Conservation (phyloP, 306 rosid genomes). For the Purshia tridentata region DNA sequence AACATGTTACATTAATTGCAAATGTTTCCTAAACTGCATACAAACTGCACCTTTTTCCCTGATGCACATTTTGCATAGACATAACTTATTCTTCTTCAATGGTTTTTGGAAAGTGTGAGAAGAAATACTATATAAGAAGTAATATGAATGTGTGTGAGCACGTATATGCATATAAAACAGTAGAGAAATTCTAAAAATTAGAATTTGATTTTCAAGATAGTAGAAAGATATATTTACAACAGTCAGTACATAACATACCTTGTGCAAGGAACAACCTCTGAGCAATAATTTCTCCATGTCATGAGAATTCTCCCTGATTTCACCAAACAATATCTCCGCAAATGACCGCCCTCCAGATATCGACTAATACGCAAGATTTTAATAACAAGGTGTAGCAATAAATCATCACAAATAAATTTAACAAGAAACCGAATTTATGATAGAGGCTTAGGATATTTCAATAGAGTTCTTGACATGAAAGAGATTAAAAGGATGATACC, state of each 20-base stretch:
- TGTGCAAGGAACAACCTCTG: constrained; percentile 87
- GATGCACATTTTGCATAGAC: neutral
- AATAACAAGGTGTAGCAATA: neutral
- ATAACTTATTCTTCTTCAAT: neutral
- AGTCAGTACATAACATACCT: constrained; percentile 50
- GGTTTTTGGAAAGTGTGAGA: neutral
- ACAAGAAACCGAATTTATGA: neutral
- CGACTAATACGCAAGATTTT: constrained; percentile 53
- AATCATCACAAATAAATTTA: neutral
- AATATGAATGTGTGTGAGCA: neutral
- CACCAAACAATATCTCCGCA: constrained; percentile 85
- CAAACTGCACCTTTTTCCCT: neutral
- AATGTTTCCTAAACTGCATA: constrained; percentile 5
- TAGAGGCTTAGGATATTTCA: neutral
- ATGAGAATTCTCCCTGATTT: constrained; percentile 44
- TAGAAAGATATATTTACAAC: constrained; percentile 16
- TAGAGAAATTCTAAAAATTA: neutral
- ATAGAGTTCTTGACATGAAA: constrained; percentile 8
- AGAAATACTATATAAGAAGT: neutral
- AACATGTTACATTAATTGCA: constrained; percentile 1
- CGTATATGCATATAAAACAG: neutral
- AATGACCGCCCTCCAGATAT: constrained; percentile 84
- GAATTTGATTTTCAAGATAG: constrained; percentile 11
- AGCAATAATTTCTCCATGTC: constrained; percentile 49
- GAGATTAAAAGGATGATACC: constrained; percentile 39